Evolutionary conservation across 2,329 filamentous ascomycete species (phyloP), one percentile per base, ranked within the genome.

Genomic region (Exophiala mesophila): DNA sequence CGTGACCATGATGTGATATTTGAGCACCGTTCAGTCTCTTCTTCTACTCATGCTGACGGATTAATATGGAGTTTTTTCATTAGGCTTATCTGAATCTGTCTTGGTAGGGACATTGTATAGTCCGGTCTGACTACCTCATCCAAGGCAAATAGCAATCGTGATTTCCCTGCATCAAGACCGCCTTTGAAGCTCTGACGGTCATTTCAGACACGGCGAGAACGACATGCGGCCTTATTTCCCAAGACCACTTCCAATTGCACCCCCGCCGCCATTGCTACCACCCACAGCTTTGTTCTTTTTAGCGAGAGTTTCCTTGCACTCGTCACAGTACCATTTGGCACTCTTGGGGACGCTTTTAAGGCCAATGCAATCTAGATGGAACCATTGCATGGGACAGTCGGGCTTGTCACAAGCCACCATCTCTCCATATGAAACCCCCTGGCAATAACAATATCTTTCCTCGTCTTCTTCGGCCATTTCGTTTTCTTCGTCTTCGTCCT

Each of bases 361-460:
- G 18, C 86, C 86, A 20, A 88, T 85, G 62, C 86, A 92, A 36
- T 82, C 83, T 36, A 92, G 66, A 70, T 89, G 85, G 68, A 89
- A 90, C 85, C 85, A 89, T 63, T 89, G 85, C 49, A 78, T 74
- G 53, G 78, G 74, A 64, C 85, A 89, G 36, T 78, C 76, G 45
- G 82, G 76, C 5, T 79, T 80, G 60, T 89, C 85, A 58, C 85
- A 89, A 2, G 82, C 85, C 31, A 89, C 83, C 85, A 89, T 89
- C 65, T 87, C 84, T 15, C 85, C 85, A 58, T 88, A 89, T 57
- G 83, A 88, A 41, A 88, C 80, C 35, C 81, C 77, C 55, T 88
- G 83, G 62, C 85, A 88, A 64, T 86, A 86, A 63, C 85, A 88
- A 62, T 89, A 89, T 10, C 79, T 72, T 26, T 80, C 82, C 59